phyloP scores from a whole-genome alignment of 2,329 filamentous ascomycete genomes.

The Xylariaceae sp. region DNA sequence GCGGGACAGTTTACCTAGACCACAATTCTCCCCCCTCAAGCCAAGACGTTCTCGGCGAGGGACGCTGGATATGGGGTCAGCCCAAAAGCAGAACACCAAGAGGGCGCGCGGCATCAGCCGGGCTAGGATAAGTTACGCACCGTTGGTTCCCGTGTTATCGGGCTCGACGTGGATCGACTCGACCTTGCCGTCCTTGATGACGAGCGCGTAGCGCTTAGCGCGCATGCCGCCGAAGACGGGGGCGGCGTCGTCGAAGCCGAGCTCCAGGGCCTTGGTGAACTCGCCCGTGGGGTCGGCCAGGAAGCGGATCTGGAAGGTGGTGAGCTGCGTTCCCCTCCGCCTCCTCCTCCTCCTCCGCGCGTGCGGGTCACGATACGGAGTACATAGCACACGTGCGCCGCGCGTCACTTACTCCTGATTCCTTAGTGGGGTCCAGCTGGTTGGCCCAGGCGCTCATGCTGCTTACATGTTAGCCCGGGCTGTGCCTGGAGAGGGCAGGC shows the following conservation, averaged over 20 bases:
- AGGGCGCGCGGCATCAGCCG: no score
- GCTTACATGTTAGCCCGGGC: constrained; percentile 1
- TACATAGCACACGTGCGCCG: no score
- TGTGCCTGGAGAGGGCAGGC: no score
- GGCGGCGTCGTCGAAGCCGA: constrained; percentile 73
- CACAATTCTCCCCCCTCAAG: constrained; percentile 16
- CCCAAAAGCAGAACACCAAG: no score
- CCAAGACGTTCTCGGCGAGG: constrained; percentile 43
- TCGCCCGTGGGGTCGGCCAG: constrained; percentile 71
- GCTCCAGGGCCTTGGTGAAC: constrained; percentile 77
- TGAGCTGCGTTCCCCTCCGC: constrained; percentile 2
- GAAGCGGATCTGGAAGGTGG: constrained; percentile 66
- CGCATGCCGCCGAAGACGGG: constrained; percentile 75
- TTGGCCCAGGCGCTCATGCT: constrained; percentile 89
- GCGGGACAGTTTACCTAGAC: no score
- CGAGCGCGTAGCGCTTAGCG: constrained; percentile 81
- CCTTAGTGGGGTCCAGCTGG: constrained; percentile 64
- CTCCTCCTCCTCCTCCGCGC: neutral
- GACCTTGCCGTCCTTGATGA: constrained; percentile 79
- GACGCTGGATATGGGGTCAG: constrained; percentile 31
- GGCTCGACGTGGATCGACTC: constrained; percentile 76
- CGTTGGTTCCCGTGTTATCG: constrained; percentile 75
- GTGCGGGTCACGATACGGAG: no score
- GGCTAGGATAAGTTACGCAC: constrained; percentile 41
- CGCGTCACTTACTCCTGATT: constrained; percentile 62